Evolutionary conservation across 495 filamentous ascomycete genomes (phyloP), one percentile per base, ranked within the genome.

Genomic region (Chaetomium fimeti): DNA sequence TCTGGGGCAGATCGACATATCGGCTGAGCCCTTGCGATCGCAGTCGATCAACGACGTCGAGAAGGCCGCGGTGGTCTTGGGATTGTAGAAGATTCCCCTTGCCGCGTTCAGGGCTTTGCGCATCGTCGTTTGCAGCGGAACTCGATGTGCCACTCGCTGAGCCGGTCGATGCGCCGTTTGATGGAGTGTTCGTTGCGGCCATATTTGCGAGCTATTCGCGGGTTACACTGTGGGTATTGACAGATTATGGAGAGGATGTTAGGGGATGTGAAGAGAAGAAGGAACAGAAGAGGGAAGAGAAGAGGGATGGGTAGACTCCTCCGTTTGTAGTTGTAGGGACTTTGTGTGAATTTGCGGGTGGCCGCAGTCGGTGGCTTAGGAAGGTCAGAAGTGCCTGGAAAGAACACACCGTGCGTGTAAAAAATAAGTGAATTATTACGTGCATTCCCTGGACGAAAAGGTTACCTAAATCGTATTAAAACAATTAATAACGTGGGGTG

Each of bases 1-100:
- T 56, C 48, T 66, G 64, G 12, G 65, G 65, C 0, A 67, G 56
- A 25, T 67, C 60, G 58, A 67, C 60, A n/a, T 38, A 63, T 28
- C 49, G 45, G 36, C 55, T 43, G 4, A 67, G 38, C 3, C 65
- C 65, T 12, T 62, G 48, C 0, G 53, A 59, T 1, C 60, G 45
- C 38, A 67, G 45, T 27, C 56, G 43, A 28, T 67, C 65, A 40
- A 67, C 18, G 4, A 62, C 42, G 16, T 67, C 60, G 9, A 67
- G 60, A 16, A 67, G 47, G 45, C 52, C 60, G 11, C 62, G 55
- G 42, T 64, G 54, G 22, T 52, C 54, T 6, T 57, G 40, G n/a
- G 54, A 57, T 5, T 63, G n/a, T 12, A 63, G 42, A 2, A 40
- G 29, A 5, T 12, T 38, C 1, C 25, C 9, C 2, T 45, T 38